phyloP scores from a whole-genome alignment of 2,329 filamentous ascomycete genomes.

The Hypomyces perniciosus region DNA sequence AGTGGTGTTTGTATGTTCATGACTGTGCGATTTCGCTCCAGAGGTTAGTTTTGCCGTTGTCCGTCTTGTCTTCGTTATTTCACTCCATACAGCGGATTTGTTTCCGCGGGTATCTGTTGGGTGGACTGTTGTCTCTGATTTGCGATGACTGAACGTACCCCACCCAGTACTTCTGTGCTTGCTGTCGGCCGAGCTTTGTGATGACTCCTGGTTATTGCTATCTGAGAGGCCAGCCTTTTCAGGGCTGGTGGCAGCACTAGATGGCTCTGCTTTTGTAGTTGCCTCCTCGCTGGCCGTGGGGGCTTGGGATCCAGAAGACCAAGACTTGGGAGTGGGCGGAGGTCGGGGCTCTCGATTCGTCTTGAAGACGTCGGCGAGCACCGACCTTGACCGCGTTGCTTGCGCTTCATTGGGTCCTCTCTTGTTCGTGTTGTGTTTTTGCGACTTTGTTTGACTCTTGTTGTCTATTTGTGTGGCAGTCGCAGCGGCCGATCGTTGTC shows the following conservation, averaged over 20 bases:
- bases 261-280: not conserved
- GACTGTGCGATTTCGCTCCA: slow-evolving; percentile 5
- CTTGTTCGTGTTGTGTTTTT: not conserved
- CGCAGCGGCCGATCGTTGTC: slow-evolving; percentile 20
- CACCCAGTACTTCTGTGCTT: slow-evolving; percentile 13
- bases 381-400: slow-evolving; percentile 21
- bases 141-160: slow-evolving; percentile 19
- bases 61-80: slow-evolving; percentile 13
- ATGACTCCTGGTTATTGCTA: slow-evolving; percentile 3
- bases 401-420: slow-evolving; percentile 9
- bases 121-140: slow-evolving; percentile 10
- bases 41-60: not conserved
- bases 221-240: not conserved
- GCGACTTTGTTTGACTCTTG: not conserved
- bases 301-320: slow-evolving; percentile 17
- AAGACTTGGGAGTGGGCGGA: slow-evolving; percentile 22
- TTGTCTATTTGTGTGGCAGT: not conserved
- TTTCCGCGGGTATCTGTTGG: slow-evolving; percentile 12
- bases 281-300: too few relatives aligned
- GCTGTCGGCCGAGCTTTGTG: slow-evolving; percentile 1
- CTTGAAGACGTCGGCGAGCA: slow-evolving; percentile 30
- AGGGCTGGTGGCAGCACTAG: not conserved
- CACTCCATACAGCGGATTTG: slow-evolving; percentile 14
- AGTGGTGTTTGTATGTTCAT: not conserved
- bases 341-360: slow-evolving; percentile 21